phyloP scores from a whole-genome alignment of 2,329 filamentous ascomycete genomes.

The Fusarium oxysporum region DNA sequence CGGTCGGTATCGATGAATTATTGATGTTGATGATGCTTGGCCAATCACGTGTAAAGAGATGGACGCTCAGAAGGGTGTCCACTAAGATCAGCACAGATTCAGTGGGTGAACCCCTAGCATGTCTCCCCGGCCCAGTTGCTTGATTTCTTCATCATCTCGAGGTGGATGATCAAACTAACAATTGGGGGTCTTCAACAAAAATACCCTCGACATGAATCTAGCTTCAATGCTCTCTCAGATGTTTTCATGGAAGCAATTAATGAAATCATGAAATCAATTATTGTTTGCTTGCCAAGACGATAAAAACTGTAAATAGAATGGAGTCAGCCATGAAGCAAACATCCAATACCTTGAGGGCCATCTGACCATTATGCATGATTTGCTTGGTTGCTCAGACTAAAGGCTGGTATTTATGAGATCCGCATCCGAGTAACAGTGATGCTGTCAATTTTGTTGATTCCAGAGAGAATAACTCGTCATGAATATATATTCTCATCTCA shows the following conservation, averaged over 20 bases:
- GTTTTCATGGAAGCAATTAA: not conserved
- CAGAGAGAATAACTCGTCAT: not conserved
- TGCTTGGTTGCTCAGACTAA: not conserved
- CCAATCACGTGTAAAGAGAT: constrained; percentile 21
- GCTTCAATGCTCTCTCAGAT: not conserved
- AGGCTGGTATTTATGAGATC: not conserved
- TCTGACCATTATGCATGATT: not conserved
- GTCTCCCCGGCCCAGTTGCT: not conserved
- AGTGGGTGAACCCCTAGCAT: not conserved
- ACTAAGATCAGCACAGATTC: not conserved
- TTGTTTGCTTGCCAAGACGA: not conserved
- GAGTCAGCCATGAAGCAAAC: not conserved
- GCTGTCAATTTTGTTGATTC: fast-evolving
- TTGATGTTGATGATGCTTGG: constrained; percentile 15
- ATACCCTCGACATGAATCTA: not conserved
- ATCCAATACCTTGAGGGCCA: not conserved
- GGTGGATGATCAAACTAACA: not conserved
- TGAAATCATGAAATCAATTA: fast-evolving
- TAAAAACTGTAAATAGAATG: no score
- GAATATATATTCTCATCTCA: not conserved
- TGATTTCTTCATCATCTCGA: no score
- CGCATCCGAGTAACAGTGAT: not conserved
- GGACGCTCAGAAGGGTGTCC: not conserved
- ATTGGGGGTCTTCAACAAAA: not conserved
- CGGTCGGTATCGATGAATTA: not conserved